Evolutionary conservation across 2,329 filamentous ascomycete genomes (phyloP).

Genomic region (Fusarium phyllophilum): DNA sequence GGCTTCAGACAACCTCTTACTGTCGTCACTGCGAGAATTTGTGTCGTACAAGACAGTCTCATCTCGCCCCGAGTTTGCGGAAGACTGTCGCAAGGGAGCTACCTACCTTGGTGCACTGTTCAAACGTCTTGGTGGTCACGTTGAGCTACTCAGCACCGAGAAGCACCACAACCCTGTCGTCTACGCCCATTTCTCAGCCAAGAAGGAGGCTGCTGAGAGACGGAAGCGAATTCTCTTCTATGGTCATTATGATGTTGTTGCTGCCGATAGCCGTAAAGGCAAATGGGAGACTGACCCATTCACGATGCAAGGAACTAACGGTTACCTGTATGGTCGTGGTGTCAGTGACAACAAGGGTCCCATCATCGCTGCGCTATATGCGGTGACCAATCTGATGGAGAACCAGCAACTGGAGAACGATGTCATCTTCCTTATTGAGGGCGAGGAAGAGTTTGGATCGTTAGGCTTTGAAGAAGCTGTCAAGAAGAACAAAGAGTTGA

Average conservation of each 20-base stretch:
- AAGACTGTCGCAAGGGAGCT: conserved; percentile 92
- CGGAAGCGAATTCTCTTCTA: conserved; percentile 95
- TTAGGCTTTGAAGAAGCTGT: conserved; percentile 89
- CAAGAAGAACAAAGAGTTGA: conserved; percentile 79
- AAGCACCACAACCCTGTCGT: conserved; percentile 91
- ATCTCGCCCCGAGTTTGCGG: conserved; percentile 83
- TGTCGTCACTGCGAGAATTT: conserved; percentile 83
- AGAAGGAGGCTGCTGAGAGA: conserved; percentile 69
- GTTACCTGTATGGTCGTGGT: conserved; percentile 94
- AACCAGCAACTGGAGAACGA: conserved; percentile 87
- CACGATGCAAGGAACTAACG: conserved; percentile 86
- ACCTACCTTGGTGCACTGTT: conserved; percentile 91
- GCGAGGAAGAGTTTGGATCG: conserved; percentile 95
- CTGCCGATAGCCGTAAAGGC: conserved; percentile 82
- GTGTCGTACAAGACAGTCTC: conserved; percentile 94
- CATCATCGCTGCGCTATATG: conserved; percentile 92
- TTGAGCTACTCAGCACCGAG: conserved; percentile 87
- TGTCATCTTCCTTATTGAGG: conserved; percentile 93
- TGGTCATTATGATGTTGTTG: conserved; percentile 96
- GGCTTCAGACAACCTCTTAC: conserved; percentile 61
- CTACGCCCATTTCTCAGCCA: conserved; percentile 86
- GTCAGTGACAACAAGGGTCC: conserved; percentile 98
- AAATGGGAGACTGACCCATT: conserved; percentile 94
- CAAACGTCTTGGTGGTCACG: conserved; percentile 88
- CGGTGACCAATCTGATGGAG: conserved; percentile 87